phyloP scores from a whole-genome alignment of 2,329 filamentous ascomycete genomes.

The Aspergillus carbonarius region DNA sequence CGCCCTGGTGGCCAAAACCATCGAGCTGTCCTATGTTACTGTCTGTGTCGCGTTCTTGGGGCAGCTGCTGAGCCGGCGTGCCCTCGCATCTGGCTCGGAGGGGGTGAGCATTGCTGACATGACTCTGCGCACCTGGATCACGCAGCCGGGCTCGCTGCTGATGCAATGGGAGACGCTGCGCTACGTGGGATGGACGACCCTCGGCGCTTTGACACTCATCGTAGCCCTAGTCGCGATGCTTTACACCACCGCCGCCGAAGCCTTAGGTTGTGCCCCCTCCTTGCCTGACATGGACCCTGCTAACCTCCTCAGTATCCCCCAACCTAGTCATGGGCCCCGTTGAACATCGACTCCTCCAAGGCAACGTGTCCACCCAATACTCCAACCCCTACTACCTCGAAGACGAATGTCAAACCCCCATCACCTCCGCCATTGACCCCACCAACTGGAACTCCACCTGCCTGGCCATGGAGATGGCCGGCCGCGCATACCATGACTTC shows the following conservation, averaged over 20 bases:
- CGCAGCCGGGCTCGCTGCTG: slow-evolving; percentile 70
- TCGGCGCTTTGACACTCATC: slow-evolving; percentile 64
- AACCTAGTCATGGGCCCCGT: slow-evolving; percentile 62
- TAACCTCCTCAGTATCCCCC: slow-evolving; percentile 57
- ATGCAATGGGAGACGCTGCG: slow-evolving; percentile 66
- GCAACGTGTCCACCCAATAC: slow-evolving; percentile 61
- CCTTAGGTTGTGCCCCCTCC: slow-evolving; percentile 49
- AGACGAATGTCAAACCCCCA: slow-evolving; percentile 61
- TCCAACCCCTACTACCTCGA: slow-evolving; percentile 61
- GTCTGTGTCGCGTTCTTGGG: slow-evolving; percentile 74
- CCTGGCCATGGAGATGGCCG: slow-evolving; percentile 67
- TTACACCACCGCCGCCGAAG: slow-evolving; percentile 74
- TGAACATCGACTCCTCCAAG: slow-evolving; percentile 52
- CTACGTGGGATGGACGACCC: slow-evolving; percentile 61
- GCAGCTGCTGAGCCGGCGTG: slow-evolving; percentile 69
- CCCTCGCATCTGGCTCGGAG: slow-evolving; percentile 58
- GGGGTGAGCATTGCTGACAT: slow-evolving; percentile 75
- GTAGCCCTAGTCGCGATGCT: slow-evolving; percentile 67
- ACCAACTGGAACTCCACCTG: slow-evolving; percentile 56
- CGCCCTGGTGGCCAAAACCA: slow-evolving; percentile 71
- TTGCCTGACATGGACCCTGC: background rate
- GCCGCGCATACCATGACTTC: slow-evolving; percentile 68
- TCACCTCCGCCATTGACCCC: slow-evolving; percentile 47
- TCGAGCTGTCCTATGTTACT: slow-evolving; percentile 75
- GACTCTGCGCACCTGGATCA: slow-evolving; percentile 73